Evolutionary conservation across 1,284 basidiomycete species (phyloP).

Genomic region (Puccinia novopanici): DNA sequence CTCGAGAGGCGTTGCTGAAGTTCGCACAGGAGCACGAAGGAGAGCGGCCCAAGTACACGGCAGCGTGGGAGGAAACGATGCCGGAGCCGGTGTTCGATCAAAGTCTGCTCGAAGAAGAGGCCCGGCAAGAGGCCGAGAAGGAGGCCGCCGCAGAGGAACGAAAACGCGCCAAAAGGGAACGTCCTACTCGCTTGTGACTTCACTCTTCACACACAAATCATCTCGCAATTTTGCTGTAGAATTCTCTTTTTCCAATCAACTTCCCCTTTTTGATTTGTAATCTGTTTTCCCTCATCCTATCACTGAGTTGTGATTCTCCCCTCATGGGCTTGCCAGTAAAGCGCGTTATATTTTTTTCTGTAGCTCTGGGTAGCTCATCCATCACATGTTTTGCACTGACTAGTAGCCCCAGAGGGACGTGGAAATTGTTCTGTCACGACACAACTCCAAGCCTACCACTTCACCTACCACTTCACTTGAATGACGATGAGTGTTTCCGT

Average conservation of each 20-base stretch:
- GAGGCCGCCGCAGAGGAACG: conserved; percentile 46
- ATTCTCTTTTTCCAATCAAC: neutral
- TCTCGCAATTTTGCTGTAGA: neutral
- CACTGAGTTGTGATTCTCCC: too few relatives aligned
- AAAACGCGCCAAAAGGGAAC: conserved; percentile 45
- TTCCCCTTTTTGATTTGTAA: too few relatives aligned
- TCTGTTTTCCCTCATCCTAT: too few relatives aligned
- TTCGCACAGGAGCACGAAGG: conserved; percentile 51
- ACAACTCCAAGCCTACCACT: too few relatives aligned
- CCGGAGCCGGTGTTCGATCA: conserved; percentile 50
- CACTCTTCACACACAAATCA: neutral
- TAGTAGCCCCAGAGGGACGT: too few relatives aligned
- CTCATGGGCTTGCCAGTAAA: too few relatives aligned
- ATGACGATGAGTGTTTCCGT: too few relatives aligned
- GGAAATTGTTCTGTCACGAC: too few relatives aligned
- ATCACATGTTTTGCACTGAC: too few relatives aligned
- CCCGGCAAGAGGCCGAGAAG: conserved; percentile 36
- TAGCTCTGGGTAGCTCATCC: too few relatives aligned
- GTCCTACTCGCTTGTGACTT: conserved; percentile 39
- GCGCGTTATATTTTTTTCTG: too few relatives aligned
- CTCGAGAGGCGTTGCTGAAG: conserved; percentile 47
- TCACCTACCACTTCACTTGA: too few relatives aligned
- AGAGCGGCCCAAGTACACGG: conserved; percentile 45
- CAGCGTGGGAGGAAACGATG: conserved; percentile 48
- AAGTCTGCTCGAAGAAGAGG: conserved; percentile 47